phyloP scores from a whole-genome alignment of 1,284 basidiomycete species.

The Cerrena zonata region DNA sequence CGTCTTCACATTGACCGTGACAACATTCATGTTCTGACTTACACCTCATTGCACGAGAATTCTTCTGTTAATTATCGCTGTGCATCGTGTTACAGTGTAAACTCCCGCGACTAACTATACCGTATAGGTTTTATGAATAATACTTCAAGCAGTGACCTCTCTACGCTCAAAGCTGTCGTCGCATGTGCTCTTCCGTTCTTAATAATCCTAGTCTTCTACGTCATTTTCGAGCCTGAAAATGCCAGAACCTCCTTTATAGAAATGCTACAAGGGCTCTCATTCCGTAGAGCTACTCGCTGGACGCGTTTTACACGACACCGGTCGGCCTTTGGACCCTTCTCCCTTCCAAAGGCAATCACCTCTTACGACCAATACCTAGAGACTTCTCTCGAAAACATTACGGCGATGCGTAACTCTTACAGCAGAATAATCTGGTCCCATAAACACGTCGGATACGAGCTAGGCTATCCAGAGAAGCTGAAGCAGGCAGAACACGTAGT shows the following conservation, averaged over 20 bases:
- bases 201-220: background rate
- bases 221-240: background rate
- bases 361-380: constrained; percentile 24
- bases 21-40: too few relatives aligned
- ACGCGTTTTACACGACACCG: background rate
- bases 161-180: background rate
- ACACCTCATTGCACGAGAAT: too few relatives aligned
- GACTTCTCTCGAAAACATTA: constrained; percentile 19
- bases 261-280: background rate
- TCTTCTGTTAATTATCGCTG: too few relatives aligned
- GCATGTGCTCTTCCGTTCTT: background rate
- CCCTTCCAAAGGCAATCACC: constrained; percentile 19
- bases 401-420: constrained; percentile 23
- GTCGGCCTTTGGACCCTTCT: constrained; percentile 13
- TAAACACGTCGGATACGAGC: constrained; percentile 43
- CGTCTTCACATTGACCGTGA: too few relatives aligned
- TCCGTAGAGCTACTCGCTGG: background rate
- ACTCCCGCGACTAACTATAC: too few relatives aligned
- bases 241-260: background rate
- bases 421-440: constrained; percentile 19
- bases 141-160: background rate
- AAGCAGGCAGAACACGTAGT: constrained; percentile 32
- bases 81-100: too few relatives aligned
- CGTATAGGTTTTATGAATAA: too few relatives aligned
- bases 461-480: constrained; percentile 51